Evolutionary conservation across 805 yeast species (phyloP).

Genomic region (Jamesozyma rosinii): DNA sequence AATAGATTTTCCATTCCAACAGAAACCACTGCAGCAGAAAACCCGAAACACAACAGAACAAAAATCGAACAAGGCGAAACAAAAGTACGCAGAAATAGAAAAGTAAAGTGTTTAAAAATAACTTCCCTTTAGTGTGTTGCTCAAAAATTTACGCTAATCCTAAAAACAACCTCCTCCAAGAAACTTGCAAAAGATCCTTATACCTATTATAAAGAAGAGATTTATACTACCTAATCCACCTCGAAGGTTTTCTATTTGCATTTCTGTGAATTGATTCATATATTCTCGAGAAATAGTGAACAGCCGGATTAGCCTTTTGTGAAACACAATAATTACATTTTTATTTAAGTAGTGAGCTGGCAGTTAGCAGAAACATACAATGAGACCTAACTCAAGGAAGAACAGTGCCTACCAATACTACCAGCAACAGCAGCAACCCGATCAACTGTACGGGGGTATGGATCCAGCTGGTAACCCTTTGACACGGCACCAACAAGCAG

Average conservation of each 20-base stretch:
- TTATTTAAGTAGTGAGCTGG: too few species aligned
- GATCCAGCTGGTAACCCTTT: neutral
- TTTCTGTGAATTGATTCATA: neutral
- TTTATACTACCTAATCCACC: neutral
- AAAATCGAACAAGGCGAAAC: neutral
- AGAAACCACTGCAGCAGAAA: neutral
- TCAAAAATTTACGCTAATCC: neutral
- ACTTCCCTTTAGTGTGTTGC: neutral
- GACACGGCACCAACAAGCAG: constrained; percentile 1
- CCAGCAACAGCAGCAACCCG: neutral
- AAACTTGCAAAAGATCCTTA: neutral
- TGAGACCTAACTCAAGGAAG: constrained; percentile 5
- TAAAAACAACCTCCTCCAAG: neutral
- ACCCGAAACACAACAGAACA: neutral
- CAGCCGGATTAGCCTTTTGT: too few species aligned
- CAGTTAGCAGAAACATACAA: neutral
- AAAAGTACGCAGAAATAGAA: neutral
- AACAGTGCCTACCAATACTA: constrained; percentile 1
- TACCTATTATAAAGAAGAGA: neutral
- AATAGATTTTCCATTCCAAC: too few species aligned
- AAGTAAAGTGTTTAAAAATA: neutral
- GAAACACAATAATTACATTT: too few species aligned
- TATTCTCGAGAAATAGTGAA: neutral
- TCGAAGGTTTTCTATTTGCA: neutral
- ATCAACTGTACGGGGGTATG: neutral